These are phyloP conservation scores for Chlamydomonas sp. DNA, from an alignment of 139 green algal species.

Conservation along the genomic window DNA sequence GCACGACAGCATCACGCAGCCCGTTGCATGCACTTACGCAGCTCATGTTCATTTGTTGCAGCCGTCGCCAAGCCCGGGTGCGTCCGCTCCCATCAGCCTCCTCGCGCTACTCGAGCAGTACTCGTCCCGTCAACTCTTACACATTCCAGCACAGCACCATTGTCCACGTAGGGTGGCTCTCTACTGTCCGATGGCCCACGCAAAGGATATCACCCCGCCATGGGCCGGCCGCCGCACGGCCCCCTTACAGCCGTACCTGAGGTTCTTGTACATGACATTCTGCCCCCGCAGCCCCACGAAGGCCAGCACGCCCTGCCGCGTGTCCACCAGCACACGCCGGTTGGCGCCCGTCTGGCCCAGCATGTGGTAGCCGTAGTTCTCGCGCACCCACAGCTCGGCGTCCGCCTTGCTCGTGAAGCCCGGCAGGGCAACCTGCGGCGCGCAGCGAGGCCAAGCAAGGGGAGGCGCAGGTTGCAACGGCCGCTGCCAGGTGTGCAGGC, in stretches of 20 bases:
- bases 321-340: neutral
- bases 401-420: constrained; percentile 1
- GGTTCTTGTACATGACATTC: constrained; percentile 24
- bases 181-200: no score
- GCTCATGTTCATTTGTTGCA: no score
- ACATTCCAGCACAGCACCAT: no score
- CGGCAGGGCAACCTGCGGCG: neutral
- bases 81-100: no score
- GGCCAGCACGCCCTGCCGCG: constrained; percentile 4
- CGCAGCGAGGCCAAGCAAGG: neutral
- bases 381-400: neutral
- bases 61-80: no score
- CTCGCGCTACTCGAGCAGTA: no score
- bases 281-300: constrained; percentile 11
- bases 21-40: neutral
- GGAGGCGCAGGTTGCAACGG: no score
- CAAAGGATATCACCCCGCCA: no score
- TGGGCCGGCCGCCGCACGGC: no score
- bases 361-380: neutral
- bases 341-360: constrained; percentile 22
- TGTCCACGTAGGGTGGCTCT: no score
- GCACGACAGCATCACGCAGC: neutral
- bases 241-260: neutral
- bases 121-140: no score
- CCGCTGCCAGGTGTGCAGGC: no score